phyloP scores from a whole-genome alignment of 108 stramenopile genomes.

The Fragilaria crotonensis region DNA sequence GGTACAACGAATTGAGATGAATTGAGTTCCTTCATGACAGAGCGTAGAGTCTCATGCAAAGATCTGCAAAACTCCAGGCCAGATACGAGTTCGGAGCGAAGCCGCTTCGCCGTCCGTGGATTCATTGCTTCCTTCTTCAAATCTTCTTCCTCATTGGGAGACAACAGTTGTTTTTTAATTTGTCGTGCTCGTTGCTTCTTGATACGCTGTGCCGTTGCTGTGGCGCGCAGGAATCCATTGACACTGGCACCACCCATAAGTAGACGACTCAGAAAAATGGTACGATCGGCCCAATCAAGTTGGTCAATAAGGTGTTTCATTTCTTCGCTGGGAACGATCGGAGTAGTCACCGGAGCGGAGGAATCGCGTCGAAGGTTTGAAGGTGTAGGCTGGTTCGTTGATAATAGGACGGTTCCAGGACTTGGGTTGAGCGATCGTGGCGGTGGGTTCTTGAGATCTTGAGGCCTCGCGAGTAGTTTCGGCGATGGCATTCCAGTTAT shows the following conservation, averaged over 20 bases:
- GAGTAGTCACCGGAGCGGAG: conserved; percentile 2
- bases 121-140: conserved; percentile 57
- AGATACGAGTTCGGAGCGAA: conserved; percentile 51
- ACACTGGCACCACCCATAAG: conserved; percentile 50
- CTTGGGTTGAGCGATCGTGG: conserved; percentile 1
- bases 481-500: conserved; percentile 1
- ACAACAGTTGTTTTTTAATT: conserved; percentile 4
- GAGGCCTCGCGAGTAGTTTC: conserved; percentile 1
- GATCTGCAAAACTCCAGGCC: conserved; percentile 54
- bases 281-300: conserved; percentile 42
- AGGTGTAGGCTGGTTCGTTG: neutral
- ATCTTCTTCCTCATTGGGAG: conserved; percentile 21
- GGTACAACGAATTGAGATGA: neutral
- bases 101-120: conserved; percentile 58
- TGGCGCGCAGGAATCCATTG: conserved; percentile 70
- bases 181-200: conserved; percentile 75
- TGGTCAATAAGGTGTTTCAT: conserved; percentile 21
- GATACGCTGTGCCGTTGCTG: conserved; percentile 56
- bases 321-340: conserved; percentile 13
- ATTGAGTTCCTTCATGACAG: conserved; percentile 43
- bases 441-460: conserved; percentile 1
- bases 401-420: neutral
- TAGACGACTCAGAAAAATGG: conserved; percentile 52
- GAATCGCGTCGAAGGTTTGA: conserved; percentile 5
- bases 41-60: conserved; percentile 42